Base-by-base conservation (phyloP, 2,329 filamentous ascomycete species). In the Colletotrichum sp. region DNA sequence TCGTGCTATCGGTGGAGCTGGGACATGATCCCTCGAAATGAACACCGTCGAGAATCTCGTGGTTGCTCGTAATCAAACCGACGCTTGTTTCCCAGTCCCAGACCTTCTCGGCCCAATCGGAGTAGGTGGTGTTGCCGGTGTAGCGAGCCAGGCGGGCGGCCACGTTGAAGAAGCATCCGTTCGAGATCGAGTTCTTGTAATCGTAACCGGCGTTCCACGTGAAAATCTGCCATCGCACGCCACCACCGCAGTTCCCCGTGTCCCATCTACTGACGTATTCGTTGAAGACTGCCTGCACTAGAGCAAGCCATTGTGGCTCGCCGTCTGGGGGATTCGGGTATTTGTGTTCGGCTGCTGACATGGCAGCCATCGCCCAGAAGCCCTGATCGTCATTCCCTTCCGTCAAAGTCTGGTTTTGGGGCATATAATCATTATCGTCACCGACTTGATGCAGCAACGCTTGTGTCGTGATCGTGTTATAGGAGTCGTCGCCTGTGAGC, bases 201-300 rank as follows among this genome's bases (percentile, higher is more conserved):
- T 90, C 87, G 85, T 86, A 93, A 57, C 95, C 95, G 72, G 88
- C 90, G 85, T 96, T 96, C 86, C 93, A 94, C 18, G 91, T 88
- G 85, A 93, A 96, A 77, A 98, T 94, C 85, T 98, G 95, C 96
- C 96, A 98, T 77, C 93, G 92, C 78, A 98, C 85, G 10, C 95
- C 95, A 63, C 95, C 95, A 58, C 85, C 87, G 83, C 95, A 98
- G 4, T 87, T 87, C 0, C 84, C 80, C 2, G 85, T 86, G 79
- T 97, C 93, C 93, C 94, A 96, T 30, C 95, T 90, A n/a, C 85
- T 84, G 3, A 91, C 91, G 81, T 95, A 95, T 67, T 93, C 92
- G 85, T 96, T 95, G 84, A 96, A 98, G 3, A 95, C 93, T 10
- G 93, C 94, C 82, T 96, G 94, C 1, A 91, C 93, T 63, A 97